Evolutionary conservation across 768 basidiomycete species (phyloP).

Genomic region (Lanmaoa rubissima): DNA sequence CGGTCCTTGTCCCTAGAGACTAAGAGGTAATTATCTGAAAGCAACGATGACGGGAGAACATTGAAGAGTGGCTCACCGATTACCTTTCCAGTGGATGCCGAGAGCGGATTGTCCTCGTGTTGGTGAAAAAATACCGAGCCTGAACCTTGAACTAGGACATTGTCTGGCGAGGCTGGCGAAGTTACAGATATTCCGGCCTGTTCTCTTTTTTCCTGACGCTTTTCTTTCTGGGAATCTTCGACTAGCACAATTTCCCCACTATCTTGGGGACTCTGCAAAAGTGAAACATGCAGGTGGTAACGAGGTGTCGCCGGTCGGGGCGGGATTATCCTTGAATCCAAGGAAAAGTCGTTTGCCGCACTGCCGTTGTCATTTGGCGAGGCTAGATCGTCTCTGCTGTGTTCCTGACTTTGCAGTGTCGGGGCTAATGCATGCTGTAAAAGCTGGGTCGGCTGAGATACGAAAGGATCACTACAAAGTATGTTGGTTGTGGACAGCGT

Average conservation of each 20-base stretch:
- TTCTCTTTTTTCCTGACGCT: conserved; percentile 26
- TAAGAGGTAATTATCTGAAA: conserved; percentile 27
- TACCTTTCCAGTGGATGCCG: conserved; percentile 29
- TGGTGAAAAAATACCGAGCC: conserved; percentile 26
- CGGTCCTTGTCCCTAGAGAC: conserved; percentile 31
- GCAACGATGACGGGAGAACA: conserved; percentile 19
- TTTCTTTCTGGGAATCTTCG: conserved; percentile 56
- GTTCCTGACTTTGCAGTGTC: conserved; percentile 17
- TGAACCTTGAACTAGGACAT: conserved; percentile 24
- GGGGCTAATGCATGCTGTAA: conserved; percentile 44
- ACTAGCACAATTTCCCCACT: conserved; percentile 26
- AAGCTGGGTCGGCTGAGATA: conserved; percentile 57
- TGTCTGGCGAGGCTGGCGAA: conserved; percentile 27
- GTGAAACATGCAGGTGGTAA: conserved; percentile 44
- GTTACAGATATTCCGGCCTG: conserved; percentile 13
- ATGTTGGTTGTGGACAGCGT: conserved; percentile 2
- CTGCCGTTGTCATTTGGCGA: conserved; percentile 20
- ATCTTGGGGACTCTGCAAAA: conserved; percentile 4
- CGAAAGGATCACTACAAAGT: conserved; percentile 39
- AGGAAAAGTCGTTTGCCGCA: conserved; percentile 37
- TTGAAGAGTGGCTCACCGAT: conserved; percentile 30
- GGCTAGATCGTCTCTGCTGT: conserved; percentile 6
- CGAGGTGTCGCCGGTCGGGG: conserved; percentile 37
- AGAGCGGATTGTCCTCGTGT: conserved; percentile 23
- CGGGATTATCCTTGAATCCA: conserved; percentile 41